Conservation (phyloP, 2,329 filamentous ascomycete genomes). For the Huntiella decipiens region DNA sequence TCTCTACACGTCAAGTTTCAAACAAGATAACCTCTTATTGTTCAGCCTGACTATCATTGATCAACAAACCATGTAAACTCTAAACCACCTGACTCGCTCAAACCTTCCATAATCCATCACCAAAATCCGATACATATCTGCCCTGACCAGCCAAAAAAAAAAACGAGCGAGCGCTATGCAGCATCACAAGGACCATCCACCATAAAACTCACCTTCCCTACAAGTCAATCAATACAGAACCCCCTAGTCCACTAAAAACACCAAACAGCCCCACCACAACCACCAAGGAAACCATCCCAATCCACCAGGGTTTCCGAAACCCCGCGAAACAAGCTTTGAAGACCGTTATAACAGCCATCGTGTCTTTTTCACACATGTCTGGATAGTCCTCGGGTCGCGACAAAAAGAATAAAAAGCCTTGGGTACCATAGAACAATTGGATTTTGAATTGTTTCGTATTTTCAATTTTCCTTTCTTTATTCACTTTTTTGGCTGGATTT, state of each 20-base stretch:
- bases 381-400: too few relatives aligned
- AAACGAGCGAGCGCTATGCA: too few relatives aligned
- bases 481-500: conserved; percentile 1
- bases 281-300: neutral
- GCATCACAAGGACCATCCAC: too few relatives aligned
- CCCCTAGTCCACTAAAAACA: neutral
- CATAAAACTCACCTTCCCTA: too few relatives aligned
- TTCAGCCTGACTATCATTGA: too few relatives aligned
- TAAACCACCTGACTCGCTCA: too few relatives aligned
- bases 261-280: neutral
- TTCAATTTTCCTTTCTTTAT: conserved; percentile 1
- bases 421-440: neutral
- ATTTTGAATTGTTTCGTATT: neutral
- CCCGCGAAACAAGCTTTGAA: conserved; percentile 4
- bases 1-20: too few relatives aligned
- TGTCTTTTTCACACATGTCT: conserved; percentile 7
- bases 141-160: too few relatives aligned
- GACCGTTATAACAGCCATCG: conserved; percentile 8
- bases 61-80: too few relatives aligned
- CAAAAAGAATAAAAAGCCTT: neutral
- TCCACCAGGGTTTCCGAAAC: conserved; percentile 4
- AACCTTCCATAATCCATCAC: too few relatives aligned
- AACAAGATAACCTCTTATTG: too few relatives aligned
- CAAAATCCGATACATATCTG: neutral
- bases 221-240: too few relatives aligned